Evolutionary conservation across 2,329 filamentous ascomycete species (phyloP).

Genomic region (Fusarium proliferatum): DNA sequence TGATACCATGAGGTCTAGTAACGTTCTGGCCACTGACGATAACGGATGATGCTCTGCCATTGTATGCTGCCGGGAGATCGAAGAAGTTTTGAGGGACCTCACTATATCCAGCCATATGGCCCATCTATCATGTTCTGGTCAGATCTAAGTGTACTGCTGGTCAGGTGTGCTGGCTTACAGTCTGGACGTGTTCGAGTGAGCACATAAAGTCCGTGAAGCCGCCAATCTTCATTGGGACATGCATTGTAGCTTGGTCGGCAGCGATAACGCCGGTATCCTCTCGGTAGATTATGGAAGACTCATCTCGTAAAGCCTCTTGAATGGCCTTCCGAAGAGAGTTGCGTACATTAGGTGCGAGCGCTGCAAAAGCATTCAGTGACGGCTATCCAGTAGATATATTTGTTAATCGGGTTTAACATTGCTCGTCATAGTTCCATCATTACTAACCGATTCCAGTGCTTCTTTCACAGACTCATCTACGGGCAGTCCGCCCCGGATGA

Average conservation of each 20-base stretch:
- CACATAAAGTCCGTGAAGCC: not conserved
- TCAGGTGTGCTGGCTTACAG: accelerated
- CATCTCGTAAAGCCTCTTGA: not conserved
- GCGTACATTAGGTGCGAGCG: accelerated
- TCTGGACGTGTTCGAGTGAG: not conserved
- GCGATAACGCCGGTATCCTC: accelerated
- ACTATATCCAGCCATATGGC: not conserved
- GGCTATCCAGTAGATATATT: accelerated
- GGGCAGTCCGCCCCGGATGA: not conserved
- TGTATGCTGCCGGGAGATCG: not conserved
- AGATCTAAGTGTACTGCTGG: accelerated
- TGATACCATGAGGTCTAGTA: not conserved
- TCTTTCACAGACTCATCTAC: not conserved
- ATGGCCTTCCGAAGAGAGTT: not conserved
- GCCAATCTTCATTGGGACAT: not conserved
- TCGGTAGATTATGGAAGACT: not conserved
- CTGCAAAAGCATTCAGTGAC: not conserved
- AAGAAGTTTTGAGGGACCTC: not conserved
- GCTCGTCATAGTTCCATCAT: accelerated
- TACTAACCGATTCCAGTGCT: not conserved
- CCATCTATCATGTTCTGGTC: not conserved
- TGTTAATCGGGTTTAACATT: accelerated
- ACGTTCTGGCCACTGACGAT: not conserved
- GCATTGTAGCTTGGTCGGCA: not conserved
- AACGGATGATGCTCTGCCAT: not conserved